Conservation (phyloP, 192 early-diverging fungal species). For the Umbelopsis isabellina region DNA sequence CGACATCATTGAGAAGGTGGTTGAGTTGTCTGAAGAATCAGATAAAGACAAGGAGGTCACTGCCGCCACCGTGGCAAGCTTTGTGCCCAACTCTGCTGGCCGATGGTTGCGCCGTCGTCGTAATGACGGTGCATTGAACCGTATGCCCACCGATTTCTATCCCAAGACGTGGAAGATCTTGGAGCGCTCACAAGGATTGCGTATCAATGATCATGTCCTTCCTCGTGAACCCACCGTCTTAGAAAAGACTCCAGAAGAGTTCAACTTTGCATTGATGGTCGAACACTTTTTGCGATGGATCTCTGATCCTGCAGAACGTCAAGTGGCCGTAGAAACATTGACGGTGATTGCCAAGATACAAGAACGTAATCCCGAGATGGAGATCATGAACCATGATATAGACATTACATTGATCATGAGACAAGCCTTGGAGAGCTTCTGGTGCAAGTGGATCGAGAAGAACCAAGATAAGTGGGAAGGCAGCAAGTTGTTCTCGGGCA, state of each 20-base stretch:
- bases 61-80: slow-evolving; percentile 44
- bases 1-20: slow-evolving; percentile 49
- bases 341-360: slow-evolving; percentile 68
- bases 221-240: slow-evolving; percentile 76
- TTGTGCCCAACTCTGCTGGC: slow-evolving; percentile 55
- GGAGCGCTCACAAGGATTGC: slow-evolving; percentile 60
- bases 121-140: slow-evolving; percentile 85
- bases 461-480: slow-evolving; percentile 34
- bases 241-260: slow-evolving; percentile 84
- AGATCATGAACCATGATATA: slow-evolving; percentile 49
- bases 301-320: slow-evolving; percentile 79
- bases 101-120: slow-evolving; percentile 77
- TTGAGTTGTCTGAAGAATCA: slow-evolving; percentile 52
- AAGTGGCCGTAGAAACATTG: slow-evolving; percentile 74
- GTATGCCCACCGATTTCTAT: slow-evolving; percentile 80
- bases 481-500: slow-evolving; percentile 22
- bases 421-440: slow-evolving; percentile 69
- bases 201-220: slow-evolving; percentile 62
- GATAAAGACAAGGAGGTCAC: slow-evolving; percentile 51
- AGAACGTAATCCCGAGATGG: slow-evolving; percentile 65
- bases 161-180: slow-evolving; percentile 77
- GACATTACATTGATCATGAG: slow-evolving; percentile 66
- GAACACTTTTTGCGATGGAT: slow-evolving; percentile 77
- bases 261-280: slow-evolving; percentile 82
- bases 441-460: slow-evolving; percentile 68